These are phyloP conservation scores for Suillus lakei DNA, from an alignment of 768 basidiomycete species.

Conservation along the genomic window DNA sequence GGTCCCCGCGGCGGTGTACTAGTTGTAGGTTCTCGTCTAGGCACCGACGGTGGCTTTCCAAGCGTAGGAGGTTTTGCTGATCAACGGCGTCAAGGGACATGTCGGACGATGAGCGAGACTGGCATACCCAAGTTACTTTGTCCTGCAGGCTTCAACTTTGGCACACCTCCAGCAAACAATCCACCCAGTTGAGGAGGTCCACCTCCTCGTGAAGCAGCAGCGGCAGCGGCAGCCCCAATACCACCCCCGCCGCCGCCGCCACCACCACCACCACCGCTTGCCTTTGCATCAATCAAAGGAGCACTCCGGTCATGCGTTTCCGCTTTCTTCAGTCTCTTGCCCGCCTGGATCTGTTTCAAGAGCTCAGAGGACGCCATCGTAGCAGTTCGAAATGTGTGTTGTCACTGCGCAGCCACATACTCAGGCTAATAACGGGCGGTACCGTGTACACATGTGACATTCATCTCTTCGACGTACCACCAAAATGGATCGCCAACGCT, in stretches of 20 bases:
- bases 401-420: not conserved
- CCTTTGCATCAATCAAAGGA: constrained; percentile 56
- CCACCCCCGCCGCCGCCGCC: constrained; percentile 39
- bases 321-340: constrained; percentile 81
- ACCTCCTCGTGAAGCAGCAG: constrained; percentile 24
- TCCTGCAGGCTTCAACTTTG: constrained; percentile 85
- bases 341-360: constrained; percentile 81
- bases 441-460: no score
- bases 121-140: constrained; percentile 57
- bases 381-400: not conserved
- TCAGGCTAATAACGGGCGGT: not conserved
- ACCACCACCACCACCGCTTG: constrained; percentile 29
- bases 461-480: no score
- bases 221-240: constrained; percentile 47
- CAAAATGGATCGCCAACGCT: no score
- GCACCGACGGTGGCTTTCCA: constrained; percentile 70
- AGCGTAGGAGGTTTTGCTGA: constrained; percentile 65
- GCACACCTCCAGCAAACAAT: constrained; percentile 90
- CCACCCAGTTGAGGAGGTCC: constrained; percentile 83
- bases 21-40: constrained; percentile 46
- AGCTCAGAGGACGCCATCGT: constrained; percentile 77
- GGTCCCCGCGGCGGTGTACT: constrained; percentile 32
- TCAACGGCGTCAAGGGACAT: constrained; percentile 16
- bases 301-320: constrained; percentile 83
- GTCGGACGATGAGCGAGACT: constrained; percentile 17